These are phyloP conservation scores for Chalciporus piperatus DNA, from an alignment of 768 basidiomycete genomes.

Conservation along the genomic window DNA sequence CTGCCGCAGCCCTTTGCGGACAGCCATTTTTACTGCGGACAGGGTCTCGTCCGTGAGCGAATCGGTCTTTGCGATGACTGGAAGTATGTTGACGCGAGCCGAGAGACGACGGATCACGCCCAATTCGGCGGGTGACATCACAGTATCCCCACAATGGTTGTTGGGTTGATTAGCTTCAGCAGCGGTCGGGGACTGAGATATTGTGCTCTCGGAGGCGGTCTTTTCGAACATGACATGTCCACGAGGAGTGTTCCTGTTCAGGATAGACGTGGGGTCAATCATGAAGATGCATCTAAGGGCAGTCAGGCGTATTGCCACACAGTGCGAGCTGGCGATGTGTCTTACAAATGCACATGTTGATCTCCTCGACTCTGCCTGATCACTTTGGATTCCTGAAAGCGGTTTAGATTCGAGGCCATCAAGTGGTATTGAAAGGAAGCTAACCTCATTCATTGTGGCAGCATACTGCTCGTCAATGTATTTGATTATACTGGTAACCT, in stretches of 20 bases:
- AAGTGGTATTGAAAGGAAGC: constrained; percentile 1
- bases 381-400: constrained; percentile 78
- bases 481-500: constrained; percentile 70
- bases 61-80: constrained; percentile 77
- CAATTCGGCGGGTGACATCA: constrained; percentile 77
- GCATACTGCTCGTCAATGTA: constrained; percentile 80
- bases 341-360: constrained; percentile 86
- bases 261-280: constrained; percentile 74
- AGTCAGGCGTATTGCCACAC: constrained; percentile 13
- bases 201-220: constrained; percentile 64
- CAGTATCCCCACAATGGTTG: constrained; percentile 47
- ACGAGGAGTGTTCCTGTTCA: constrained; percentile 51
- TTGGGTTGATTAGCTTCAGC: constrained; percentile 51
- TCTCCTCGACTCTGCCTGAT: constrained; percentile 84
- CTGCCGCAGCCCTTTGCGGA: constrained; percentile 62
- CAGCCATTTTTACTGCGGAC: constrained; percentile 63
- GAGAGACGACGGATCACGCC: constrained; percentile 75
- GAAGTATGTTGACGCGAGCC: constrained; percentile 74
- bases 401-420: background rate
- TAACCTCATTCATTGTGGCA: constrained; percentile 83
- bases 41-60: constrained; percentile 81
- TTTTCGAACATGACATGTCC: constrained; percentile 48
- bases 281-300: constrained; percentile 73
- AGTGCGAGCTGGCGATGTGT: constrained; percentile 1
- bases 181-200: constrained; percentile 48